A percentile compares a stretch with the other conserved stretches of the same genome.
These are phyloP conservation scores for Hypoxylon rubiginosum DNA, from an alignment of 2,329 filamentous ascomycete genomes.

Conservation along the genomic window DNA sequence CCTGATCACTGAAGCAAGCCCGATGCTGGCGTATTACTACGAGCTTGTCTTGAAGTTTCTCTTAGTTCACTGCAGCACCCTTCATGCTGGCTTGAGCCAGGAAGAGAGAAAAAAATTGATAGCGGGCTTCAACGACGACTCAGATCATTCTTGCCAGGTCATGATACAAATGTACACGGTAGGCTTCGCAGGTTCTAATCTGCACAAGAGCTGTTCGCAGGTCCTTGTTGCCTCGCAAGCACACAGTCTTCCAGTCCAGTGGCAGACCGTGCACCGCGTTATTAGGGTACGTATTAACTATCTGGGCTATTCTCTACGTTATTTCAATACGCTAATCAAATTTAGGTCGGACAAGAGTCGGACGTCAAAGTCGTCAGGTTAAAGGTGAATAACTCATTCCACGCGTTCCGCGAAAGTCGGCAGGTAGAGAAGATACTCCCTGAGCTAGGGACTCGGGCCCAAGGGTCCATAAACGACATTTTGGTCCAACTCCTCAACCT, in stretches of 20 bases:
- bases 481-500: slow-evolving; percentile 47
- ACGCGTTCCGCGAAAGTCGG: slow-evolving; percentile 47
- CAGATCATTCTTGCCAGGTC: slow-evolving; percentile 44
- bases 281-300: slow-evolving; percentile 46
- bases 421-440: slow-evolving; percentile 51
- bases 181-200: slow-evolving; percentile 48
- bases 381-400: slow-evolving; percentile 47
- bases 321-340: slow-evolving; percentile 28
- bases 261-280: slow-evolving; percentile 48
- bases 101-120: slow-evolving; percentile 45
- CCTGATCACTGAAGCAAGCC: slow-evolving; percentile 46
- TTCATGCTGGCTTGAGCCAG: slow-evolving; percentile 43
- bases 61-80: slow-evolving; percentile 46
- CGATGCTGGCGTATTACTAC: slow-evolving; percentile 50
- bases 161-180: slow-evolving; percentile 51
- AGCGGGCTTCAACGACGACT: slow-evolving; percentile 44
- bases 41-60: slow-evolving; percentile 49
- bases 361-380: slow-evolving; percentile 46
- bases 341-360: slow-evolving; percentile 46
- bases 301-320: not conserved
- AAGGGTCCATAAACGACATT: slow-evolving; percentile 40
- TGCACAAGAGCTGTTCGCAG: slow-evolving; percentile 48
- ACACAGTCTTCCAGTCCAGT: slow-evolving; percentile 45
- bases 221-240: slow-evolving; percentile 49
- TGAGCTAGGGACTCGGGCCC: slow-evolving; percentile 45